Percentiles rank a stretch among this genome's conserved stretches.
Evolutionary conservation across 495 filamentous ascomycete species (phyloP).

Genomic region (Tirmania nivea): DNA sequence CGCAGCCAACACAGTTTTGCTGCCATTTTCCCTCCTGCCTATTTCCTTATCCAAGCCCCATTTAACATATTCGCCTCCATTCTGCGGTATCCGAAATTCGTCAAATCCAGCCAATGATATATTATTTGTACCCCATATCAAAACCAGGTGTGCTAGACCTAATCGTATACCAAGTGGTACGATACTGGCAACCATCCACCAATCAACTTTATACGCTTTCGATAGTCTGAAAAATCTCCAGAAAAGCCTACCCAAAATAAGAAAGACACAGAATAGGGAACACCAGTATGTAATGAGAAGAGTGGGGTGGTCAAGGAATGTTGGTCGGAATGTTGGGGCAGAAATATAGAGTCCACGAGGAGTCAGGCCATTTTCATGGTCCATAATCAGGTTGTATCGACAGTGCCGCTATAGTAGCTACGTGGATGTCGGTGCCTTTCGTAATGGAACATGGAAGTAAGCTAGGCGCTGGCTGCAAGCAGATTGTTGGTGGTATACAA

Average conservation of each 20-base stretch:
- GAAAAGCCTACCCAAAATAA: conserved; percentile 53
- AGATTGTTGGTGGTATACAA: no score
- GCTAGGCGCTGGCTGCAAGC: no score
- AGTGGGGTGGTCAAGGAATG: conserved; percentile 39
- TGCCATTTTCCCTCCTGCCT: conserved; percentile 33
- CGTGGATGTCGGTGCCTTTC: no score
- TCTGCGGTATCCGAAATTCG: conserved; percentile 5
- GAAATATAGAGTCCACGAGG: background rate
- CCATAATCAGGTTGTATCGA: no score
- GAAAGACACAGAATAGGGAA: conserved; percentile 53
- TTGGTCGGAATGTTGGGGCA: background rate
- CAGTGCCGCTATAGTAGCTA: no score
- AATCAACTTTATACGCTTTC: conserved; percentile 67
- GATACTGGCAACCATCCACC: conserved; percentile 55
- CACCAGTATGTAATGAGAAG: conserved; percentile 91
- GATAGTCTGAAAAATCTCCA: conserved; percentile 69
- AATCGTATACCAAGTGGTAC: conserved; percentile 66
- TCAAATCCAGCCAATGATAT: conserved; percentile 27
- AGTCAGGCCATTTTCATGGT: no score
- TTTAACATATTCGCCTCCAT: background rate
- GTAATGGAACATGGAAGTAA: no score
- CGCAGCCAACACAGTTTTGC: conserved; percentile 40
- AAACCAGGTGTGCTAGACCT: conserved; percentile 64
- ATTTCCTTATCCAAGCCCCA: conserved; percentile 20
- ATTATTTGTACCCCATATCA: conserved; percentile 81